Conservation (phyloP, 1,139 yeast species). For the Yamadazyma friedrichii region DNA sequence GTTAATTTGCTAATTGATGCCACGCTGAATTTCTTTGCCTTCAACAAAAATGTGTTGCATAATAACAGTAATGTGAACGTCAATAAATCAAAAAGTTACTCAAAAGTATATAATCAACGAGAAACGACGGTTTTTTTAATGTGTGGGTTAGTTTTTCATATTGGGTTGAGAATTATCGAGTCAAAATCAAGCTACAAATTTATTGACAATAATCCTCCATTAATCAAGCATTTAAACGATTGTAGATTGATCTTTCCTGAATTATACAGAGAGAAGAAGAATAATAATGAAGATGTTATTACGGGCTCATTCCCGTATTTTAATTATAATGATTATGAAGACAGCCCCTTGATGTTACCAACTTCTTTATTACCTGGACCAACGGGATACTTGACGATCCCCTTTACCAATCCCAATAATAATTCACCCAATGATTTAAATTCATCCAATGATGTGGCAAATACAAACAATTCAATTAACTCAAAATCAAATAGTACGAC, state of each 20-base stretch:
- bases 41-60: constrained; percentile 4
- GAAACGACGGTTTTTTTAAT: constrained; percentile 24
- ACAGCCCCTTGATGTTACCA: constrained; percentile 16
- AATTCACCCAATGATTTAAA: not conserved
- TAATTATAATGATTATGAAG: constrained; percentile 11
- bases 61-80: not conserved
- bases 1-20: constrained; percentile 26
- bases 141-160: constrained; percentile 23
- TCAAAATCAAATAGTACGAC: not conserved
- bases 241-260: constrained; percentile 26
- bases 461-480: not conserved
- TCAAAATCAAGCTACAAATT: constrained; percentile 17
- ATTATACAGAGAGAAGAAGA: constrained; percentile 12
- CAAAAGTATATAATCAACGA: constrained; percentile 20
- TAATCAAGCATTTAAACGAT: constrained; percentile 24
- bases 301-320: not conserved
- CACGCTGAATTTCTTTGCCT: constrained; percentile 11
- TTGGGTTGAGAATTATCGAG: constrained; percentile 26
- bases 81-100: not conserved
- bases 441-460: not conserved
- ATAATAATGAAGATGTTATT: not conserved
- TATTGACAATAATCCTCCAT: constrained; percentile 13
- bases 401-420: constrained; percentile 5
- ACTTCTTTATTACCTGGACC: constrained; percentile 13
- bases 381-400: constrained; percentile 14